Evolutionary conservation across 164 flowering plant species (phyloP).

Genomic region (Chimonanthus salicifolius): DNA sequence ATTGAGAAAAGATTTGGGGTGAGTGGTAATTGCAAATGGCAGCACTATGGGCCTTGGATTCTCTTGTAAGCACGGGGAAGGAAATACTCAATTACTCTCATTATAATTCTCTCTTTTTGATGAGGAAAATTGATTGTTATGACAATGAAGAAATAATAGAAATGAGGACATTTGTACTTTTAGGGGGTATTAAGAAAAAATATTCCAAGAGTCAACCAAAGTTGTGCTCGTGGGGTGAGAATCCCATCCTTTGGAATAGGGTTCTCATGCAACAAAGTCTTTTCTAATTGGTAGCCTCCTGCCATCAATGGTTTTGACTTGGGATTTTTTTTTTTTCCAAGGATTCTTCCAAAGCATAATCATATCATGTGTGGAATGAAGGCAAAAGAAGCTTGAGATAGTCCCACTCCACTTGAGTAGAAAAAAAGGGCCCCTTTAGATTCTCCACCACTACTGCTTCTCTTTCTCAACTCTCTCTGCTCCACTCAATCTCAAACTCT

Average conservation of each 20-base stretch:
- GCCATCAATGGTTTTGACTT: slow-evolving; percentile 13
- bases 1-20: not conserved
- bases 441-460: slow-evolving; percentile 3
- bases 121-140: slow-evolving; percentile 1
- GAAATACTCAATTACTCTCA: slow-evolving; percentile 12
- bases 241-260: slow-evolving; percentile 19
- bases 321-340: not conserved
- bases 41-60: slow-evolving; percentile 13
- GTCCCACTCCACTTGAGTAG: slow-evolving; percentile 16
- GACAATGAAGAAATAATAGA: not conserved
- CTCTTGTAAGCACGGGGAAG: slow-evolving; percentile 10
- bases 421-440: not conserved
- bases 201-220: slow-evolving; percentile 22
- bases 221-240: slow-evolving; percentile 19
- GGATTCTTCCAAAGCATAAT: slow-evolving; percentile 17
- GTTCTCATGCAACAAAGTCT: slow-evolving; percentile 11
- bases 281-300: slow-evolving; percentile 9
- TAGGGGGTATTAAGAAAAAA: not conserved
- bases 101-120: slow-evolving; percentile 9
- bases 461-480: too few relatives aligned
- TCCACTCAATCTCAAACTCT: slow-evolving; percentile 2
- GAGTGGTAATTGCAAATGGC: not conserved
- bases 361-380: slow-evolving; percentile 12
- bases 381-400: slow-evolving; percentile 5
- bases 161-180: not conserved